Percentiles rank a stretch among this genome's conserved stretches.
Evolutionary conservation across 768 basidiomycete genomes (phyloP).

Genomic region (Paxillus involutus): DNA sequence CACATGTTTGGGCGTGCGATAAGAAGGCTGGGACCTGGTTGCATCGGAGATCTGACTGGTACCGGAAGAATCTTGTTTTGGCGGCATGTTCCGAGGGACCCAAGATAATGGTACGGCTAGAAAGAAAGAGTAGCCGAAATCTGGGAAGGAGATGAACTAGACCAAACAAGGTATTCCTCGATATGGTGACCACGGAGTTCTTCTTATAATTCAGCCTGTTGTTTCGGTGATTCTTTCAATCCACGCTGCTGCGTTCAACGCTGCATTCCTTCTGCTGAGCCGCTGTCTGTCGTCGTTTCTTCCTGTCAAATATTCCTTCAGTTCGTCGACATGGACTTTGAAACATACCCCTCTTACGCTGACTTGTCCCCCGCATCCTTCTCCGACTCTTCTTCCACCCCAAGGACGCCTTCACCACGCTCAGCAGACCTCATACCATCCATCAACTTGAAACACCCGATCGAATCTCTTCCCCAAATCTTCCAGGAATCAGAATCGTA

Average conservation of each 20-base stretch:
- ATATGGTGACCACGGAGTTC: constrained; percentile 26
- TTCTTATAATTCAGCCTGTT: constrained; percentile 32
- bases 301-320: constrained; percentile 13
- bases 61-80: constrained; percentile 20
- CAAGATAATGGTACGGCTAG: constrained; percentile 33
- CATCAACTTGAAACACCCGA: constrained; percentile 39
- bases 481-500: constrained; percentile 40
- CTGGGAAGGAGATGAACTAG: constrained; percentile 32
- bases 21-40: constrained; percentile 1
- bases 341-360: constrained; percentile 47
- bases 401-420: constrained; percentile 72
- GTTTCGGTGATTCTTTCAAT: constrained; percentile 8
- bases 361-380: constrained; percentile 38
- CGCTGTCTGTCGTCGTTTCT: constrained; percentile 5
- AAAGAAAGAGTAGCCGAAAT: constrained; percentile 39
- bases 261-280: constrained; percentile 5
- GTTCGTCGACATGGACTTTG: constrained; percentile 48
- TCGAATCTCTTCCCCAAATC: constrained; percentile 50
- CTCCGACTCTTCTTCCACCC: constrained; percentile 66
- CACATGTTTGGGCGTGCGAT: constrained; percentile 11
- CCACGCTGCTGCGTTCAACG: constrained; percentile 20
- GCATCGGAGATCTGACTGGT: constrained; percentile 28
- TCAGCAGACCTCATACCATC: constrained; percentile 35
- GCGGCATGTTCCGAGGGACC: constrained; percentile 32
- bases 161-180: constrained; percentile 23